phyloP scores from a whole-genome alignment of 176 grass and related monocot species.

The Coix lacrymajobi region DNA sequence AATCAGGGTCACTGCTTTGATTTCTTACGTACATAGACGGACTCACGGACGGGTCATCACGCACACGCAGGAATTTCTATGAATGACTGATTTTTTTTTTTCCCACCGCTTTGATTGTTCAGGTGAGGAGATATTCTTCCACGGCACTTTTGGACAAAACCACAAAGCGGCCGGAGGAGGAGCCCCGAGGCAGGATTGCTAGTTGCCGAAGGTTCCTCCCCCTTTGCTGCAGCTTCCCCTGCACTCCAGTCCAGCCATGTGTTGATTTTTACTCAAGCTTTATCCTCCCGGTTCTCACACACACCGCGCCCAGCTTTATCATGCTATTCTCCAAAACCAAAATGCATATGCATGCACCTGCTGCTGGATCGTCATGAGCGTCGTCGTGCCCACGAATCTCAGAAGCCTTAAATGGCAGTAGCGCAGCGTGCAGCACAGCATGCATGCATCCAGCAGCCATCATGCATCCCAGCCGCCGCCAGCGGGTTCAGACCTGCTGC shows the following conservation, averaged over 20 bases:
- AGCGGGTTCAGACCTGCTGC: background rate
- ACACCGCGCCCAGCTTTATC: too few species aligned
- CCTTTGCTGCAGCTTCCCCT: background rate
- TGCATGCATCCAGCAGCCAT: background rate
- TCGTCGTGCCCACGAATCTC: background rate
- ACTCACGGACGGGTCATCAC: background rate
- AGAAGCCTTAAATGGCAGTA: background rate
- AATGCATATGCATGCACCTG: background rate
- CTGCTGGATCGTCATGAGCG: background rate
- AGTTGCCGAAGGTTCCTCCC: background rate
- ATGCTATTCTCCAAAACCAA: too few species aligned
- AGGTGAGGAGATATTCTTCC: background rate
- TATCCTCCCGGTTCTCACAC: background rate
- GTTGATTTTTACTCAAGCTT: background rate
- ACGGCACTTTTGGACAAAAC: conserved; percentile 20
- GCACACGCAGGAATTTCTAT: background rate
- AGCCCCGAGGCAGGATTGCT: background rate
- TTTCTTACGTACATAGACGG: too few species aligned
- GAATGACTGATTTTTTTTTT: background rate
- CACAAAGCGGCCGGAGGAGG: too few species aligned
- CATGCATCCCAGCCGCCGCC: background rate
- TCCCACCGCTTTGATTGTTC: background rate
- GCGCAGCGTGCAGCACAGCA: background rate
- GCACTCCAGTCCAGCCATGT: background rate
- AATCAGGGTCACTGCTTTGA: too few species aligned